Percentiles rank a stretch among this genome's conserved stretches.
These are phyloP conservation scores for Heliamphora pulchella DNA, from an alignment of 179 eudicot genomes.

Conservation along the genomic window DNA sequence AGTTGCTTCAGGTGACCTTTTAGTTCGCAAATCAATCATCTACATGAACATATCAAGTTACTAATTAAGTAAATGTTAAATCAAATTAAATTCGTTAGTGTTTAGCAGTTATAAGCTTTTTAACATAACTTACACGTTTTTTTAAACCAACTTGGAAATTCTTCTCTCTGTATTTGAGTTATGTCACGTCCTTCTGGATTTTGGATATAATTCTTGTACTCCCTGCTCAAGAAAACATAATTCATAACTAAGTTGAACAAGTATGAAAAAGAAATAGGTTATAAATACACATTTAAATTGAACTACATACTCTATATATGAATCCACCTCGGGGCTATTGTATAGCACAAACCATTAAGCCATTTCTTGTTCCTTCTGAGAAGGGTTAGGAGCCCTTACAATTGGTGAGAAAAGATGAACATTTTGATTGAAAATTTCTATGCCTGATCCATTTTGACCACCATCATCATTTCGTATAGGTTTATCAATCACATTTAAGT, in stretches of 20 bases:
- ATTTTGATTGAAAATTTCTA: too few relatives aligned
- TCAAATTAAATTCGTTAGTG: background rate
- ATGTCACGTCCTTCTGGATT: background rate
- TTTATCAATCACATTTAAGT: background rate
- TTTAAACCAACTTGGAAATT: background rate
- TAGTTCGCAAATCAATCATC: background rate
- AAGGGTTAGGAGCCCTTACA: too few relatives aligned
- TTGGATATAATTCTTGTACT: background rate
- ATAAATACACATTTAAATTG: background rate
- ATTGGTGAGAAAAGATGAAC: too few relatives aligned
- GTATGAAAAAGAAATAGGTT: background rate
- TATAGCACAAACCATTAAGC: too few relatives aligned
- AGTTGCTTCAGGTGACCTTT: background rate
- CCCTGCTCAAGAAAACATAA: background rate
- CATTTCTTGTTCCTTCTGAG: too few relatives aligned
- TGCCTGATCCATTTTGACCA: too few relatives aligned
- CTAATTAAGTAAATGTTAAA: too few relatives aligned
- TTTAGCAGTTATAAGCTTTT: background rate
- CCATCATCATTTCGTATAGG: background rate
- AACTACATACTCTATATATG: background rate
- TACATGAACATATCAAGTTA: background rate
- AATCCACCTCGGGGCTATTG: too few relatives aligned
- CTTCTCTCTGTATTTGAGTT: background rate
- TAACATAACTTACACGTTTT: background rate
- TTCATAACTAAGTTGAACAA: background rate